Base-by-base conservation (phyloP, 805 yeast genomes). In the Scheffersomyces coipomensis region DNA sequence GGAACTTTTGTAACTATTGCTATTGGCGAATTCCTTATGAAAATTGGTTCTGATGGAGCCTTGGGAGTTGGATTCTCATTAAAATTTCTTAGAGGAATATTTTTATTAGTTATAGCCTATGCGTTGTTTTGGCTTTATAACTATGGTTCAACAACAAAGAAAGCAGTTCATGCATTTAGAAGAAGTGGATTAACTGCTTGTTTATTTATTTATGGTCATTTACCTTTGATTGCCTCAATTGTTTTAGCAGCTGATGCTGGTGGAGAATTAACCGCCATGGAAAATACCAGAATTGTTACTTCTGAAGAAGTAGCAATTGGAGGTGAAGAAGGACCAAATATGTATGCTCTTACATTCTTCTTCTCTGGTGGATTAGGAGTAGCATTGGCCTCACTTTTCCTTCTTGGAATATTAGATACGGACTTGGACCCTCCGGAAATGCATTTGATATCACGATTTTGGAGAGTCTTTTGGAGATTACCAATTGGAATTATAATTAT, bases 1-100 rank as follows among this genome's bases (percentile, higher is more conserved):
- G 68, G 75, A 2, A 77, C 81, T 0, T 81, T 81, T 50, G 79
- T 68, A 38, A 71, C 80, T 46, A 80, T 82, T 56, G 85, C 84
- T 4, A 68, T 81, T 45, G 87, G 87, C 25, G 86, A 81, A 46
- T 81, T 78, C 46, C 57, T 80, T 11, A 78, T 73, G 49, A 73
- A 71, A 29, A 61, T 76, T 7, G 83, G 78, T 6, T 75, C 79
- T 2, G 55, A 57, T 0, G 60, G 67, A n/a, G 75, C 79, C 0
- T 64, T 78, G 29, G 76, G 73, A 1, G 40, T 52, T 2, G 83
- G 83, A 0, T 62, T 78, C 43, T 60, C 65, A 33, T 47, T 47
- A 3, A 65, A 64, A 30, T 56, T 75, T 16, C 71, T 70, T n/a
- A 59, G 82, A 36, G 84, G 78, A 0, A 46, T 78, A 5, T 63